phyloP scores from a whole-genome alignment of 2,329 filamentous ascomycete species.

The Fusarium globosum region DNA sequence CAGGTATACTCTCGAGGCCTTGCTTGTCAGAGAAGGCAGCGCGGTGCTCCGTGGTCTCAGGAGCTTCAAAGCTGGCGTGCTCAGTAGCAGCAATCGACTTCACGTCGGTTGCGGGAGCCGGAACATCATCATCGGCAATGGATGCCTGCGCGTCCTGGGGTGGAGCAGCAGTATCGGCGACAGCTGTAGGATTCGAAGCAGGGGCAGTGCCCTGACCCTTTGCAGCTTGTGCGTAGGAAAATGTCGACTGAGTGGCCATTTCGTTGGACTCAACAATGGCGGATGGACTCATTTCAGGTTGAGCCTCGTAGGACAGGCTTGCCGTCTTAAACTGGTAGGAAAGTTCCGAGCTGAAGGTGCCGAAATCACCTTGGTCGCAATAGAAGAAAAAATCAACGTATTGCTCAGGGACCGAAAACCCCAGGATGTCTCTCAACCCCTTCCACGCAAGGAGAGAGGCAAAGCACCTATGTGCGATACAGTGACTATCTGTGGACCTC shows the following conservation, averaged over 20 bases:
- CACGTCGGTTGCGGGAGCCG: slow-evolving; percentile 43
- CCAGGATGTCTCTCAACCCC: slow-evolving; percentile 43
- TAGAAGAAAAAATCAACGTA: slow-evolving; percentile 20
- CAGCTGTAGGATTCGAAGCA: slow-evolving; percentile 45
- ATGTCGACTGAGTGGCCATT: slow-evolving; percentile 70
- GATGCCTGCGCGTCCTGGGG: slow-evolving; percentile 46
- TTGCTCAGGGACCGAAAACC: slow-evolving; percentile 34
- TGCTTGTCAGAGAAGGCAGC: slow-evolving; percentile 47
- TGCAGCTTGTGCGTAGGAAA: slow-evolving; percentile 96
- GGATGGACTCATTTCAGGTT: slow-evolving; percentile 46
- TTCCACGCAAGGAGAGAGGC: slow-evolving; percentile 41
- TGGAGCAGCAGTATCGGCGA: slow-evolving; percentile 40
- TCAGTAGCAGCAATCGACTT: slow-evolving; percentile 37
- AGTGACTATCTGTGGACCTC: slow-evolving; percentile 36
- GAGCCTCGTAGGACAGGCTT: slow-evolving; percentile 33
- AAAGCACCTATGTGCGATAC: slow-evolving; percentile 40
- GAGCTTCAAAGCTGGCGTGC: slow-evolving; percentile 44
- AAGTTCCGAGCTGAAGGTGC: slow-evolving; percentile 31
- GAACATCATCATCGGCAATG: slow-evolving; percentile 30
- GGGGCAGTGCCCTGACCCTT: slow-evolving; percentile 72
- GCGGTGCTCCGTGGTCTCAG: slow-evolving; percentile 39
- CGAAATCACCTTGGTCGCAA: slow-evolving; percentile 36
- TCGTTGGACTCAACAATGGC: slow-evolving; percentile 46
- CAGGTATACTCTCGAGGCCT: slow-evolving; percentile 49
- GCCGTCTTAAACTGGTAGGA: slow-evolving; percentile 26